phyloP scores from a whole-genome alignment of 164 flowering plant species.

The Tetrastigma voinierianum region DNA sequence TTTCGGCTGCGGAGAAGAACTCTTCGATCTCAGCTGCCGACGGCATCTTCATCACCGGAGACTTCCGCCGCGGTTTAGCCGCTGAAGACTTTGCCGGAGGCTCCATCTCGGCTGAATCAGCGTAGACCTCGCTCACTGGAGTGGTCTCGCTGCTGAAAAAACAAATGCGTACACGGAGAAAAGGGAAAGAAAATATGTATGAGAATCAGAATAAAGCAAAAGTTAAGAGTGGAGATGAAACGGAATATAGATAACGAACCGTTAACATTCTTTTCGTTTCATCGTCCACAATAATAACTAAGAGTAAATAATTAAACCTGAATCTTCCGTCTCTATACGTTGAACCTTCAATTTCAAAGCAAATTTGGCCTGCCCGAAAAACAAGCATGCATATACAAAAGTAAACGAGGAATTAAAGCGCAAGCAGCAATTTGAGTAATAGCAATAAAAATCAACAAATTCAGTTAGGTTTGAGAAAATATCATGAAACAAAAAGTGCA shows the following conservation, averaged over 20 bases:
- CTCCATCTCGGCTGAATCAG: slow-evolving; percentile 37
- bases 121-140: slow-evolving; percentile 35
- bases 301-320: slow-evolving; percentile 26
- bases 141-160: slow-evolving; percentile 34
- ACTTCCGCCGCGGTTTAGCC: slow-evolving; percentile 8
- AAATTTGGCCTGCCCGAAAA: slow-evolving; percentile 36
- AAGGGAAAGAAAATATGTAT: neutral
- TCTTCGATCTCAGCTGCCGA: slow-evolving; percentile 59
- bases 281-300: neutral
- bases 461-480: slow-evolving; percentile 1
- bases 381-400: neutral
- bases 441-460: neutral
- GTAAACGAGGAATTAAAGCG: slow-evolving; percentile 6
- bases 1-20: slow-evolving; percentile 51
- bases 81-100: slow-evolving; percentile 21
- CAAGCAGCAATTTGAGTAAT: slow-evolving; percentile 6
- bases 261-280: too few relatives aligned
- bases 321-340: slow-evolving; percentile 23
- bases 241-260: too few relatives aligned
- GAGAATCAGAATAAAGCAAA: neutral
- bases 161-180: neutral
- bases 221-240: neutral
- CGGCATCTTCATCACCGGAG: slow-evolving; percentile 31
- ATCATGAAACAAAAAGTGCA: neutral
- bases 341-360: slow-evolving; percentile 35